Evolutionary conservation across 2,329 filamentous ascomycete genomes (phyloP).

Genomic region (Curvularia sp.): DNA sequence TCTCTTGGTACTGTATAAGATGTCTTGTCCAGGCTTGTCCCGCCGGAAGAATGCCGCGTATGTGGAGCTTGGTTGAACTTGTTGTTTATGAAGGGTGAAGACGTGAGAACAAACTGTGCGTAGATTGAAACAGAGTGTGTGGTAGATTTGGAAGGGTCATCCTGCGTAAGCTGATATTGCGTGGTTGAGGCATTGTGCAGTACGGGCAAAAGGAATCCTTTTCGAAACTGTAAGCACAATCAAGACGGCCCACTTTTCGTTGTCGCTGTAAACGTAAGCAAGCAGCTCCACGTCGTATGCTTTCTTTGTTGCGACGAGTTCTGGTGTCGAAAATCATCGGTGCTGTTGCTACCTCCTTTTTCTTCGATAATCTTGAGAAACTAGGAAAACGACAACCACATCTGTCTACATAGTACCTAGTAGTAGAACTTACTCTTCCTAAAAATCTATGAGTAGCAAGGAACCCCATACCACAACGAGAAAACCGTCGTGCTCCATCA

Average conservation of each 20-base stretch:
- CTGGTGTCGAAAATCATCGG: too few species aligned
- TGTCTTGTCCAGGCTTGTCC: slow-evolving; percentile 36
- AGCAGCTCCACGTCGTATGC: too few species aligned
- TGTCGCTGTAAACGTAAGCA: not conserved
- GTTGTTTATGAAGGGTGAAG: slow-evolving; percentile 13
- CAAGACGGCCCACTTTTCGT: not conserved
- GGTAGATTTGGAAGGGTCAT: not conserved
- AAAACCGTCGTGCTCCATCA: too few species aligned
- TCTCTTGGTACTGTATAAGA: slow-evolving; percentile 31
- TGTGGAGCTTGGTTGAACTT: slow-evolving; percentile 24
- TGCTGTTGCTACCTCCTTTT: too few species aligned
- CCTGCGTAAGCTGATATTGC: not conserved
- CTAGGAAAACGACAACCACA: too few species aligned
- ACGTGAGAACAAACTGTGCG: not conserved
- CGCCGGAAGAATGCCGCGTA: slow-evolving; percentile 29
- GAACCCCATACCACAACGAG: too few species aligned
- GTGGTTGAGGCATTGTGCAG: not conserved
- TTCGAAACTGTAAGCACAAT: not conserved
- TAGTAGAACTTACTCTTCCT: too few species aligned
- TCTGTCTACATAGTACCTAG: too few species aligned
- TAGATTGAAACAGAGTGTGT: slow-evolving; percentile 4
- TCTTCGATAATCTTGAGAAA: too few species aligned
- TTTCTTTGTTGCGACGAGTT: too few species aligned
- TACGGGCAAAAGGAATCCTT: not conserved
- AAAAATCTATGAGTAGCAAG: too few species aligned